These are phyloP conservation scores for Glomus cerebriforme DNA, from an alignment of 192 early-diverging fungal species.

Conservation along the genomic window DNA sequence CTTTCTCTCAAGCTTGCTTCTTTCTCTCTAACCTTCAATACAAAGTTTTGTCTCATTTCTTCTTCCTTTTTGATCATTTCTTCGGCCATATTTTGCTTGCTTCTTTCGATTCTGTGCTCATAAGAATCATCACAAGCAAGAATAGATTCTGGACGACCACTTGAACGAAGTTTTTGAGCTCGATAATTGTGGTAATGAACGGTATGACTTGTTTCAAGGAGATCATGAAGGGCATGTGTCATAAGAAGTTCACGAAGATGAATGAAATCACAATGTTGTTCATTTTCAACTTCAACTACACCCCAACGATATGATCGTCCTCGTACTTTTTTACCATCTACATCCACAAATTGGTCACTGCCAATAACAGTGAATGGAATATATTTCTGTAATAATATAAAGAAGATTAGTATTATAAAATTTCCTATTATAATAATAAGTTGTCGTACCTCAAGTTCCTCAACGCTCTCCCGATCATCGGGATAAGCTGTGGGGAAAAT, in stretches of 20 bases:
- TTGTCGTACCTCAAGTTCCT: slow-evolving; percentile 59
- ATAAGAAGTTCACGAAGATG: slow-evolving; percentile 72
- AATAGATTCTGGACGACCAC: slow-evolving; percentile 77
- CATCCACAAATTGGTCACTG: slow-evolving; percentile 66
- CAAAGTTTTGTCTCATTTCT: slow-evolving; percentile 65
- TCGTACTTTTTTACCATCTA: slow-evolving; percentile 63
- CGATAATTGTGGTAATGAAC: slow-evolving; percentile 78
- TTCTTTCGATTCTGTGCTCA: slow-evolving; percentile 68
- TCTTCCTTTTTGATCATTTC: slow-evolving; percentile 79
- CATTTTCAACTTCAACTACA: slow-evolving; percentile 77
- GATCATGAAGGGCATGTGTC: slow-evolving; percentile 68
- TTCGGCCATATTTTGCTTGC: slow-evolving; percentile 58
- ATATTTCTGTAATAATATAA: slow-evolving; percentile 48
- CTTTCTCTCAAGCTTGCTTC: slow-evolving; percentile 45
- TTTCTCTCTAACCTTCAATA: slow-evolving; percentile 51
- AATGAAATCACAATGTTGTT: slow-evolving; percentile 76
- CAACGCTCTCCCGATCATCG: slow-evolving; percentile 68
- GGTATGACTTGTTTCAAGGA: slow-evolving; percentile 78
- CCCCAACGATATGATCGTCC: slow-evolving; percentile 83
- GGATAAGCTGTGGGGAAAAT: slow-evolving; percentile 75
- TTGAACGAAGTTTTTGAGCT: slow-evolving; percentile 59
- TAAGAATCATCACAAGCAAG: slow-evolving; percentile 81
- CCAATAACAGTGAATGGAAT: slow-evolving; percentile 87
- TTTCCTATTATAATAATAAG: not conserved
- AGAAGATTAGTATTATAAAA: not conserved